Evolutionary conservation across 306 rosid species (phyloP).

Genomic region (Begonia loranthoides): DNA sequence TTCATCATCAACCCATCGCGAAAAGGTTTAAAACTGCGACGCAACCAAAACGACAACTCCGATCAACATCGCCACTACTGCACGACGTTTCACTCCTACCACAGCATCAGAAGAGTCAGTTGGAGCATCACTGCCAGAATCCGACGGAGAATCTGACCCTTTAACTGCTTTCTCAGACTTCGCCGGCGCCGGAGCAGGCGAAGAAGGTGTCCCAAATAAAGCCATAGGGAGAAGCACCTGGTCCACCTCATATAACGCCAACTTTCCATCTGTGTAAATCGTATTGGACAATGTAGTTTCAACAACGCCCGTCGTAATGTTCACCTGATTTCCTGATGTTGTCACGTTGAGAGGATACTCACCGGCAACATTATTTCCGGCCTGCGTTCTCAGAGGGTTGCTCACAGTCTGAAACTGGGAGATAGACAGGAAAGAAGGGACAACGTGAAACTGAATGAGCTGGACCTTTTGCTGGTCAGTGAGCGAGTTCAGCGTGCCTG

Average conservation of each 20-base stretch:
- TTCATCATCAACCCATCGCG: neutral
- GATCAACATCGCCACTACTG: neutral
- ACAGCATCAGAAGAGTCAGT: constrained; percentile 23
- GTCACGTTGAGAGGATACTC: constrained; percentile 77
- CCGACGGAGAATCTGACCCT: constrained; percentile 43
- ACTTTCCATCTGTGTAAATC: constrained; percentile 45
- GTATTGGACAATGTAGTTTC: constrained; percentile 53
- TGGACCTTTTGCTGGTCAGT: constrained; percentile 55
- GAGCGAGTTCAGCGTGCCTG: constrained; percentile 64
- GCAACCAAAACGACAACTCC: constrained; percentile 11
- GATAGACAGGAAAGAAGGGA: constrained; percentile 39
- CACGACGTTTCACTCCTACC: constrained; percentile 2
- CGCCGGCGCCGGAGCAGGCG: constrained; percentile 52
- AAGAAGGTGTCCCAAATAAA: constrained; percentile 26
- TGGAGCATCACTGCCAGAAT: constrained; percentile 10
- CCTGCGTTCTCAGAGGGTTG: constrained; percentile 82
- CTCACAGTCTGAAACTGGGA: constrained; percentile 76
- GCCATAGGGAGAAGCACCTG: constrained; percentile 67
- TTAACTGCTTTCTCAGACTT: constrained; percentile 41
- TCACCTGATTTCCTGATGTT: constrained; percentile 71
- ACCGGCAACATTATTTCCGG: constrained; percentile 60
- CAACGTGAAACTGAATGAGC: constrained; percentile 57
- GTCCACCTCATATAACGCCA: constrained; percentile 76
- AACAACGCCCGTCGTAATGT: constrained; percentile 68
- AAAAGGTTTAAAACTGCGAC: neutral